Base-by-base conservation (phyloP, 192 early-diverging fungal genomes). In the Geranomyces variabilis region DNA sequence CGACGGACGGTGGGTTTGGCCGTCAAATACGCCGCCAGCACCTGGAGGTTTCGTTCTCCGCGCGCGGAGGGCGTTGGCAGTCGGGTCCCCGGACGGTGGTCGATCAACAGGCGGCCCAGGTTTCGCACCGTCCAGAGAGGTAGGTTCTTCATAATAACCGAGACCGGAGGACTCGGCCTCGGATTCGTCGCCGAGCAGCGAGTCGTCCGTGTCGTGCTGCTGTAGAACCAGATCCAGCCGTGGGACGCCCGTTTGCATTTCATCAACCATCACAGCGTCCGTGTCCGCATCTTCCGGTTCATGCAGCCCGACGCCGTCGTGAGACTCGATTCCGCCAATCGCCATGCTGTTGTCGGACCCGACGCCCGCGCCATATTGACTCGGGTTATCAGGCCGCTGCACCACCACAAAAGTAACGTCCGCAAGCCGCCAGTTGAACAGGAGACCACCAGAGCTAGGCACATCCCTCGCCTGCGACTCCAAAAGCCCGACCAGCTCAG, bases 351-450 rank as follows among this genome's bases (percentile, higher is more conserved):
- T 19, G 26, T 31, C 26, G 26, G 21, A 31, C 14, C 22, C 58
- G 33, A 45, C 62, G 17, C 14, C 17, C 58, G 17, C 28, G 21
- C 17, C 28, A 8, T 28, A 28, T 9, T 28, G 31, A 8, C 21
- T 17, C 31, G 58, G 29, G 24, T 53, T 15, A 17, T 17, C 17
- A 3, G 51, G 51, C 19, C 51, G 51, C 24, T 70, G 24, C 48
- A 61, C 26, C 15, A 77, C 76, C 5, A 58, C 46, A 57, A 77
- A 77, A 0, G n/a, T 66, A 5, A 77, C 76, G 61, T 77, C 76
- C 19, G 76, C 53, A 26, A 77, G 61, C 17, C 46, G 3, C 55
- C 66, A 48, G 22, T 47, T 73, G 71, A 77, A 77, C 34, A 77
- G 51, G 19, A 77, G 53, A 41, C 66, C 53, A 17, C 70, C 70